Percentiles rank a stretch among this genome's conserved stretches.
These are phyloP conservation scores for Sporothrix variecibatus DNA, from an alignment of 2,329 filamentous ascomycete genomes.

Conservation along the genomic window DNA sequence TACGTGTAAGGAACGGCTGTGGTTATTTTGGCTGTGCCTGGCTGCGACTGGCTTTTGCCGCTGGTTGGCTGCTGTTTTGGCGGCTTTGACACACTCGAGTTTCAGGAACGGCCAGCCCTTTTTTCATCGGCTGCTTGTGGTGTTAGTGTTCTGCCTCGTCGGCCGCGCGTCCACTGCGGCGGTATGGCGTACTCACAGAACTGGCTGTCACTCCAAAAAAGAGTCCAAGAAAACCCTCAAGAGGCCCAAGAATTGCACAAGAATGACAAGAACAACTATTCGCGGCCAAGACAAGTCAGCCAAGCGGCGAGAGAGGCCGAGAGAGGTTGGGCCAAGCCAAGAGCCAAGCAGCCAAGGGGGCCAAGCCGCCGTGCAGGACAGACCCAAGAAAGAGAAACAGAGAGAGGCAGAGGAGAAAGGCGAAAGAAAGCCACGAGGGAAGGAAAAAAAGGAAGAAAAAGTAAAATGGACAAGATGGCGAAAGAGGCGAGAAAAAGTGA, in stretches of 20 bases:
- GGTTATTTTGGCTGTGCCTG: background rate
- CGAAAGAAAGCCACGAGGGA: background rate
- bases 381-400: background rate
- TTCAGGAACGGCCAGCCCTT: slow-evolving; percentile 14
- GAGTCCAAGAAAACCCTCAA: background rate
- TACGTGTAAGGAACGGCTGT: background rate
- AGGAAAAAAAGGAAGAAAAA: background rate
- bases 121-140: background rate
- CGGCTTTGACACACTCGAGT: background rate
- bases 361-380: slow-evolving; percentile 12
- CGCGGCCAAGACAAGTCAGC: slow-evolving; percentile 16
- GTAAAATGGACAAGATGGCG: background rate
- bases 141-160: background rate
- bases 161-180: slow-evolving; percentile 17
- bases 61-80: slow-evolving; percentile 3
- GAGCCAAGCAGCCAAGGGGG: slow-evolving; percentile 14
- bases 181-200: background rate
- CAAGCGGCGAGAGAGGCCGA: slow-evolving; percentile 4
- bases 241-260: background rate
- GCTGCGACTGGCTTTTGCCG: background rate
- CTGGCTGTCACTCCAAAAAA: background rate
- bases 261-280: background rate
- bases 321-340: slow-evolving; percentile 13
- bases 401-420: background rate
- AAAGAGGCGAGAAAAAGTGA: background rate